Evolutionary conservation across 73 alveolate genomes (phyloP).

Genomic region (Paramecium primaurelia): DNA sequence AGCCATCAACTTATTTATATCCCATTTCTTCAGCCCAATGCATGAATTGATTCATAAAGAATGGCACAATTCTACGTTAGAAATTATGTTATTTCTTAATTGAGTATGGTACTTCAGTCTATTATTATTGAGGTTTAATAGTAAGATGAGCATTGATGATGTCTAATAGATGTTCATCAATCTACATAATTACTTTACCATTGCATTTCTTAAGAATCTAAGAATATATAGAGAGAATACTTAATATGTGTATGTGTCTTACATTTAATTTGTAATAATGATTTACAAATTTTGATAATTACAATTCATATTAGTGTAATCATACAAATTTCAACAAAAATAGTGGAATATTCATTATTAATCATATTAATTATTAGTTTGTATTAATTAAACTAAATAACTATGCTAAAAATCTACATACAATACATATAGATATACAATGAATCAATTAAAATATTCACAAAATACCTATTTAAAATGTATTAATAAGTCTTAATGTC

Average conservation of each 20-base stretch:
- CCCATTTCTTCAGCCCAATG: conserved; percentile 51
- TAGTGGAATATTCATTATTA: not conserved
- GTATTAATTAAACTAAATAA: not conserved
- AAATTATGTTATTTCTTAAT: not conserved
- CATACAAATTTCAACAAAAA: not conserved
- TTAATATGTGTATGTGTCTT: not conserved
- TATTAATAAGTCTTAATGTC: not conserved
- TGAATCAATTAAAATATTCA: too few species aligned
- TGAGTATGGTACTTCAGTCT: not conserved
- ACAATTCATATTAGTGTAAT: not conserved
- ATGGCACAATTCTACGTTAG: conserved; percentile 28
- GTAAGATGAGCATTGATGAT: not conserved
- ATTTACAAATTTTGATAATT: not conserved
- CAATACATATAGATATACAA: not conserved
- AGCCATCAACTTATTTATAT: conserved; percentile 38
- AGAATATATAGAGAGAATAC: not conserved
- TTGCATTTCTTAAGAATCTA: not conserved
- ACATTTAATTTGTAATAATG: not conserved
- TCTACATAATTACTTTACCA: not conserved
- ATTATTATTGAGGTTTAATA: not conserved
- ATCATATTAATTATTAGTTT: not conserved
- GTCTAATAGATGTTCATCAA: not conserved
- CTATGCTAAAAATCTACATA: not conserved
- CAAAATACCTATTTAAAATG: not conserved
- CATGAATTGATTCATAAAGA: conserved; percentile 45